Base-by-base conservation (phyloP, 169 alveolate species). In the Theileria luwenshuni region DNA sequence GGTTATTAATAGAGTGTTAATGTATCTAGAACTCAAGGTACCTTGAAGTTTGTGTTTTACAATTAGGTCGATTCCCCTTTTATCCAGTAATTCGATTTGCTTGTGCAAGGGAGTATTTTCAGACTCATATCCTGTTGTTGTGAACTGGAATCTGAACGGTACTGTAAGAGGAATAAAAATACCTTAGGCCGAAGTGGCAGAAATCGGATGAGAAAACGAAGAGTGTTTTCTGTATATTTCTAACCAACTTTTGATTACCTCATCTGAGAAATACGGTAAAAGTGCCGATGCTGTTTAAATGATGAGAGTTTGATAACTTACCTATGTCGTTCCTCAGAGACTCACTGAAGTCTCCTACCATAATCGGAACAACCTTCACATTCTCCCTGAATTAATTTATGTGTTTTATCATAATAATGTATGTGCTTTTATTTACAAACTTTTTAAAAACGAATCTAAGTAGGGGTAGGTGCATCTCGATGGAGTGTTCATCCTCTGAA, bases 101-200 rank as follows among this genome's bases (percentile, higher is more conserved):
- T 92, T 81, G 59, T 83, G 81, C 8, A 93, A 76, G 15, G 79
- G 85, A 3, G 30, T 73, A 65, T 28, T 30, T 7, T 45, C 61
- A 27, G 47, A 42, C 17, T 72, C 84, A 41, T 73, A 81, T 7
- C 84, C 84, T 2, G 89, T 81, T 0, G 10, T 63, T 21, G 79
- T 64, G 60, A 81, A 81, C n/a, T 59, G 77, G 58, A 81, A 81
- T 45, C 89, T 81, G 47, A 32, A 2, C 3, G 1, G 1, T 21
- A 23, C 6, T 15, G 0, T 2, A 19, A 1, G 1, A 17, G 28
- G 3, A n/a, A 23, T 21, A 38, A 38, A 49, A 76, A 48, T 69
- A 93, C 94, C 96, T 85, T 52, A 63, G 58, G 45, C 98, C 98
- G 94, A 95, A 95, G 68, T 95, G 98, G 72, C 98, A 95, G 75